phyloP scores from a whole-genome alignment of 495 filamentous ascomycete species.

The Choiromyces venosus region DNA sequence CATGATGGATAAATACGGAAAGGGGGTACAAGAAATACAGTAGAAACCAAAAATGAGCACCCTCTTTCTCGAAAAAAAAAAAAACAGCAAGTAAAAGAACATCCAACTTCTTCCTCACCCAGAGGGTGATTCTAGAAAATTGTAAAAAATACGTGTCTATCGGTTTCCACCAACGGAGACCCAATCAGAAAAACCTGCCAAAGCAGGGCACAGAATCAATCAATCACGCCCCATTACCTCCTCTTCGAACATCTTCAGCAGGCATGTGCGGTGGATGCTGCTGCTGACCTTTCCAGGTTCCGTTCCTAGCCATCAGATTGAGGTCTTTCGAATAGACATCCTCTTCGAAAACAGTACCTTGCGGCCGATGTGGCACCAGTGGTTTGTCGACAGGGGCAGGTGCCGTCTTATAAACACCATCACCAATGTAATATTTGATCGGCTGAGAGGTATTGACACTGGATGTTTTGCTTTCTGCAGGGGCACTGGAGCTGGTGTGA shows the following conservation, averaged over 20 bases:
- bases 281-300: constrained; percentile 23
- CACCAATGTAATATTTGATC: constrained; percentile 32
- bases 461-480: neutral
- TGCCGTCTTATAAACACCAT: constrained; percentile 33
- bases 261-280: neutral
- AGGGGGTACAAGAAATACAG: neutral
- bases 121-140: neutral
- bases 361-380: constrained; percentile 18
- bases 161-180: neutral
- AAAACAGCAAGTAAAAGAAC: neutral
- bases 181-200: neutral
- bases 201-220: neutral
- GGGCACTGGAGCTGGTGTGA: neutral
- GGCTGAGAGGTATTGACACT: constrained; percentile 14
- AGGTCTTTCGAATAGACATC: constrained; percentile 30
- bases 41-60: neutral
- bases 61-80: too few relatives aligned
- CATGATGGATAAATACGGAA: neutral
- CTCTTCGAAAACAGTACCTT: constrained; percentile 33
- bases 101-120: neutral
- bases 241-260: neutral
- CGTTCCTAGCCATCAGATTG: constrained; percentile 31
- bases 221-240: neutral
- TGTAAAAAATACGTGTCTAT: neutral
- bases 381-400: constrained; percentile 27